These are phyloP conservation scores for Picea sitchensis DNA, from an alignment of 75 land plant species.

Conservation along the genomic window DNA sequence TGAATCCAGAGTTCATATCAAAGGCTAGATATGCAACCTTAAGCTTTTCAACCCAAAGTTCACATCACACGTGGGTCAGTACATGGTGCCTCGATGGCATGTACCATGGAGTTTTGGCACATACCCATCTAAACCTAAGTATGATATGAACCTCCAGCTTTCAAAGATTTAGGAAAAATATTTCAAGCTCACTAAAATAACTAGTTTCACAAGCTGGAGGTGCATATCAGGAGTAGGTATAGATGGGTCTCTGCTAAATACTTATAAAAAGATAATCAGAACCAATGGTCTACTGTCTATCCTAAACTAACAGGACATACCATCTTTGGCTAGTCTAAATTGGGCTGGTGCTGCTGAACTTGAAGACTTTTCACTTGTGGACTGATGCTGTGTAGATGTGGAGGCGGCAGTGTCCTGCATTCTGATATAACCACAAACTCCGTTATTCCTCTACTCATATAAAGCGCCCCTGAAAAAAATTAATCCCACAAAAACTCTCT, in stretches of 20 bases:
- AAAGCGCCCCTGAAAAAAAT: no score
- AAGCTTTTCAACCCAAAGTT: no score
- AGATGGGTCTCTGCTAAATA: background rate
- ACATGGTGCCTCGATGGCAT: no score
- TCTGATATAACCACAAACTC: background rate
- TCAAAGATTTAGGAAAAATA: background rate
- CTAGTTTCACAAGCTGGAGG: background rate
- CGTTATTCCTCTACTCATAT: no score
- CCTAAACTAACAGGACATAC: background rate
- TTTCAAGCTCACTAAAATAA: background rate
- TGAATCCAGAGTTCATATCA: no score
- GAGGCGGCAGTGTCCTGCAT: conserved; percentile 8
- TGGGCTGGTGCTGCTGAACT: conserved; percentile 6
- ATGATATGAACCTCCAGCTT: background rate
- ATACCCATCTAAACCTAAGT: no score
- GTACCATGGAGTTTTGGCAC: no score
- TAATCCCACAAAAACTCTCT: no score
- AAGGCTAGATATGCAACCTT: no score
- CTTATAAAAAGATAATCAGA: background rate
- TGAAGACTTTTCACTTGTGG: conserved; percentile 9
- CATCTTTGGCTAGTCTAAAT: background rate
- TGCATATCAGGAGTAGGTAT: background rate
- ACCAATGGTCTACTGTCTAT: background rate
- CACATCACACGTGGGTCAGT: no score
- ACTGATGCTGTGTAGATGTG: conserved; percentile 7